Conservation (phyloP, 2,329 filamentous ascomycete species). For the Sclerotinia spermophila region DNA sequence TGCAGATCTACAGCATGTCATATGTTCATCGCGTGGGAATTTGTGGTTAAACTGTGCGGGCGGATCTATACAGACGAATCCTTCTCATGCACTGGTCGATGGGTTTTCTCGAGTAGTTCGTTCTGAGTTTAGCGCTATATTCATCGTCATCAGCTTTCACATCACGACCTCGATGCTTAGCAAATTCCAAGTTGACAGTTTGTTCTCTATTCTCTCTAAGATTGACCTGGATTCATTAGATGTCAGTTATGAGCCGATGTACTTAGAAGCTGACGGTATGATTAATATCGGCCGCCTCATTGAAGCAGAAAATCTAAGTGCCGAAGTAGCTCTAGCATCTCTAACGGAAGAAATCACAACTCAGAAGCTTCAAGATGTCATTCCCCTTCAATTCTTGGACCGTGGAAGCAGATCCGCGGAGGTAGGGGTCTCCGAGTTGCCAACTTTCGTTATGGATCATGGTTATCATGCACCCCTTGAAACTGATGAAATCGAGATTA, state of each 20-base stretch:
- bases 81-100: background rate
- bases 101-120: conserved; percentile 8
- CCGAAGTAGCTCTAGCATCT: background rate
- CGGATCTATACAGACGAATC: background rate
- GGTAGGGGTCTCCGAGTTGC: background rate
- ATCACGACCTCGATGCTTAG: background rate
- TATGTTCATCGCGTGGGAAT: background rate
- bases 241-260: conserved; percentile 21
- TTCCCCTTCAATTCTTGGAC: background rate
- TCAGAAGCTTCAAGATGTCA: background rate
- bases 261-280: conserved; percentile 3
- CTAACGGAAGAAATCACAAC: background rate
- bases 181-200: background rate
- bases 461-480: background rate
- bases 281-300: background rate
- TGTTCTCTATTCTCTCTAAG: background rate
- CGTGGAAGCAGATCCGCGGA: no score
- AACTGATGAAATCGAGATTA: conserved; percentile 2
- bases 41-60: background rate
- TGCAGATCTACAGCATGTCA: background rate
- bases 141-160: background rate
- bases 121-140: conserved; percentile 5
- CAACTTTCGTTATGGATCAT: background rate
- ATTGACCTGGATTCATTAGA: conserved; percentile 19
- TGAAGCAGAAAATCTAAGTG: background rate